phyloP scores from a whole-genome alignment of 1,284 basidiomycete genomes.

The Lentinula novae-zelandiae region DNA sequence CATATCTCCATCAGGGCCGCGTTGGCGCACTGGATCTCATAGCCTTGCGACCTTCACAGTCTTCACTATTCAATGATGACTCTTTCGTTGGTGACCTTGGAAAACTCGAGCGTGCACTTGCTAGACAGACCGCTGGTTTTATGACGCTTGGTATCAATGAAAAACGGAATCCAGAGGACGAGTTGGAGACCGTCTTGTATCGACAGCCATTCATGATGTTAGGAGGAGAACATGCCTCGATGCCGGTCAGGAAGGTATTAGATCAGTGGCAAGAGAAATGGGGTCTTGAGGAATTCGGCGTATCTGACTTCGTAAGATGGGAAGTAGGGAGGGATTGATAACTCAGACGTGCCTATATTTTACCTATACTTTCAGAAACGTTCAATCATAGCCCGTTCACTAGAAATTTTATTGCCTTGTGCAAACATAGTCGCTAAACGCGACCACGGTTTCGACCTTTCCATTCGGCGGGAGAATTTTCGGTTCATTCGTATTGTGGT shows the following conservation, averaged over 20 bases:
- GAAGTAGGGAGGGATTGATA: conserved; percentile 40
- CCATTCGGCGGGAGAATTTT: not conserved
- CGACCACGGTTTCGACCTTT: not conserved
- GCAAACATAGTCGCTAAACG: not conserved
- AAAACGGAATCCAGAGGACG: conserved; percentile 32
- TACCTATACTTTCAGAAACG: not conserved
- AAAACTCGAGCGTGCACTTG: conserved; percentile 73
- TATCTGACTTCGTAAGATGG: conserved; percentile 68
- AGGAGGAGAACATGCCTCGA: conserved; percentile 45
- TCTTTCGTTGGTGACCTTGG: conserved; percentile 52
- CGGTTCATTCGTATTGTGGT: not conserved
- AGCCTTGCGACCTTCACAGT: conserved; percentile 46
- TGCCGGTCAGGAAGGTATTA: conserved; percentile 63
- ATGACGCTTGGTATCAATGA: conserved; percentile 60
- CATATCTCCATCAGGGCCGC: conserved; percentile 81
- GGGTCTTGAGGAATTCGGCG: conserved; percentile 46
- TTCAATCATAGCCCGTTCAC: not conserved
- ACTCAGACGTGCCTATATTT: not conserved
- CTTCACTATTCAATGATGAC: conserved; percentile 38
- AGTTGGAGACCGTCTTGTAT: conserved; percentile 63
- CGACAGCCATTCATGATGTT: conserved; percentile 83
- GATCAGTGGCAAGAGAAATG: conserved; percentile 62
- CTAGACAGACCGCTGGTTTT: conserved; percentile 86
- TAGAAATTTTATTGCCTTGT: not conserved
- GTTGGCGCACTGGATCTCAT: conserved; percentile 70